Percentiles rank a stretch among this genome's conserved stretches.
Evolutionary conservation across 345 rosid species (phyloP).

Genomic region (Eucalyptus globulus): DNA sequence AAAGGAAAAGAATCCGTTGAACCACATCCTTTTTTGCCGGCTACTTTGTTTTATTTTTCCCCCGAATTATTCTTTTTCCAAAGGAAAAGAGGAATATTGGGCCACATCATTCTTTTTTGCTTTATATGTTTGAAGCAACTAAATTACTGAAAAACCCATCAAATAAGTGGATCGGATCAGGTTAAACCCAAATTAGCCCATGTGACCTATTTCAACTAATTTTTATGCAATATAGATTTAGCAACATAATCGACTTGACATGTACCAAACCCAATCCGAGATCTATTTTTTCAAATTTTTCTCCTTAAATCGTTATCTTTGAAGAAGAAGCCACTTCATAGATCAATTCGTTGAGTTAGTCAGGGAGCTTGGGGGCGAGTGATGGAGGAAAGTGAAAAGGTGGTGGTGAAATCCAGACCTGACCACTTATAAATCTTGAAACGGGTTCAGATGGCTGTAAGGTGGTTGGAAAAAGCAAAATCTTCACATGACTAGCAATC

Average conservation of each 20-base stretch:
- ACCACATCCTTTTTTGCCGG: neutral
- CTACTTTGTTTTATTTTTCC: neutral
- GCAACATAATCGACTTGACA: neutral
- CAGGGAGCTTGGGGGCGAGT: too few relatives aligned
- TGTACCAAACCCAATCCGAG: fast-evolving
- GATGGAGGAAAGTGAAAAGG: neutral
- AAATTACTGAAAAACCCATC: fast-evolving
- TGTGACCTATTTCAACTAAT: fast-evolving
- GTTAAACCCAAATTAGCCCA: too few relatives aligned
- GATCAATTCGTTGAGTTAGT: too few relatives aligned
- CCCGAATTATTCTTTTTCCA: neutral
- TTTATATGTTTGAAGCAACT: neutral
- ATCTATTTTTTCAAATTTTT: too few relatives aligned
- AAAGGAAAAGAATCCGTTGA: neutral
- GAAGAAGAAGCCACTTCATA: neutral
- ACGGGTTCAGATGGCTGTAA: too few relatives aligned
- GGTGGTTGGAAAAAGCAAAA: too few relatives aligned
- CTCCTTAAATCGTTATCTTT: neutral
- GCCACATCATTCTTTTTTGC: neutral
- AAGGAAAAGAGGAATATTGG: neutral
- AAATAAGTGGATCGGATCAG: fast-evolving
- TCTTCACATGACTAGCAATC: too few relatives aligned
- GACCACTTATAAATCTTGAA: too few relatives aligned
- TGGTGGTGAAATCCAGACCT: too few relatives aligned
- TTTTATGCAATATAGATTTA: neutral